Conservation (phyloP, 768 basidiomycete species). For the Cyathus striatus region DNA sequence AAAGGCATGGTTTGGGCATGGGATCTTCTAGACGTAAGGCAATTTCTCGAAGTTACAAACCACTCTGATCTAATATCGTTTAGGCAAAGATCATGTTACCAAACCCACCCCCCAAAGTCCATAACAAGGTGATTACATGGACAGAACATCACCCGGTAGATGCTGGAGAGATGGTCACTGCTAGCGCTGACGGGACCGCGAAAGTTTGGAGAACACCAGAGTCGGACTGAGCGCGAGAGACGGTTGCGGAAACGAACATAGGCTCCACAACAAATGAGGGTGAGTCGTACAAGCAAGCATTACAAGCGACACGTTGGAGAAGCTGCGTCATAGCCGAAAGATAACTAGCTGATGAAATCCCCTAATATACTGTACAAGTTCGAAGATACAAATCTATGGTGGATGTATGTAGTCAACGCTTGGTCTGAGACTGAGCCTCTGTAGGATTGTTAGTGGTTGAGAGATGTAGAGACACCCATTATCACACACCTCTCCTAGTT, state of each 20-base stretch:
- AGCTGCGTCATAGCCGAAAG: neutral
- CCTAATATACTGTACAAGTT: neutral
- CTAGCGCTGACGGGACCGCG: constrained; percentile 86
- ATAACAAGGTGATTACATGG: constrained; percentile 87
- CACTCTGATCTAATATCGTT: constrained; percentile 5
- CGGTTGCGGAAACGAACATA: no score
- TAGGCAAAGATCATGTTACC: constrained; percentile 70
- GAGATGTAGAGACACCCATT: neutral
- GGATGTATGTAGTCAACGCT: neutral
- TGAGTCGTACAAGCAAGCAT: no score
- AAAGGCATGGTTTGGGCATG: constrained; percentile 86
- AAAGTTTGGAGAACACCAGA: constrained; percentile 76
- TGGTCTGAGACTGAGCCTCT: constrained; percentile 42
- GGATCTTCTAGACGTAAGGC: constrained; percentile 82
- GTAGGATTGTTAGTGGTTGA: constrained; percentile 6
- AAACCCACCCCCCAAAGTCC: constrained; percentile 72
- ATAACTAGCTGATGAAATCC: neutral
- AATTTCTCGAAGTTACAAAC: constrained; percentile 2
- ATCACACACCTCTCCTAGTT: constrained; percentile 77
- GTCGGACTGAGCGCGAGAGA: no score
- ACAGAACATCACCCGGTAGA: constrained; percentile 85
- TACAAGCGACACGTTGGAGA: no score
- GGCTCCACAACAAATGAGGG: no score
- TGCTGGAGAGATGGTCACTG: constrained; percentile 78
- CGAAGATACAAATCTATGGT: neutral